Evolutionary conservation across 257 asterid species (phyloP), one percentile per base, ranked within the genome.

Genomic region (Solanum phureja): DNA sequence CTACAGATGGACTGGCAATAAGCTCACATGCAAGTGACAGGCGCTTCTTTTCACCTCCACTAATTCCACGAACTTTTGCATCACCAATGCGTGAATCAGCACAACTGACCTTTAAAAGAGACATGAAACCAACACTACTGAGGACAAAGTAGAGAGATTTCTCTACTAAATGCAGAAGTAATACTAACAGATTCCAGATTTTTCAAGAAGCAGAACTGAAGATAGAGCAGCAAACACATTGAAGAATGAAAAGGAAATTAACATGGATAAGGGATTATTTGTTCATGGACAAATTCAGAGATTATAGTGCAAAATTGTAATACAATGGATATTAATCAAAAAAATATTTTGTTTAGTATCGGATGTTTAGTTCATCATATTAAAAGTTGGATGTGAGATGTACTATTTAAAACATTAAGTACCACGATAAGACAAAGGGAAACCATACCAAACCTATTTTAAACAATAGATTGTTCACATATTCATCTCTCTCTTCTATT

Each of bases 1-100:
- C 92, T 90, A 95, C 96, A 52, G 99, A 95, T 86, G 99, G 99
- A 88, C 99, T 97, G 87, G 99, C 99, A 86, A 97, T 97, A n/a
- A 97, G 98, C 88, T 97, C 98, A 88, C 99, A 97, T 58, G 98
- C 99, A 90, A 97, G 89, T 27, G 99, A 90, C 89, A 97, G 88
- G 90, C 99, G 93, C 90, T 97, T 97, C 98, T 91, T 97, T 90
- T 97, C 99, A 86, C 99, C 29, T 29, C 99, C 99, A 93, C 99
- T 97, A 86, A 97, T 92, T 88, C 99, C 99, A 86, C 98, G 99
- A 84, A 95, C 94, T 94, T 95, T 97, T 73, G 96, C 96, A 92
- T 97, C 98, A 77, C 99, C 99, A 90, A 97, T 96, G 56, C 96
- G 93, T 31, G 98, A 94, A 93, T 97, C 98, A 88, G 98, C 99